Evolutionary conservation across 176 grass and related monocot species (phyloP).

Genomic region (Alopecurus myosuroides): DNA sequence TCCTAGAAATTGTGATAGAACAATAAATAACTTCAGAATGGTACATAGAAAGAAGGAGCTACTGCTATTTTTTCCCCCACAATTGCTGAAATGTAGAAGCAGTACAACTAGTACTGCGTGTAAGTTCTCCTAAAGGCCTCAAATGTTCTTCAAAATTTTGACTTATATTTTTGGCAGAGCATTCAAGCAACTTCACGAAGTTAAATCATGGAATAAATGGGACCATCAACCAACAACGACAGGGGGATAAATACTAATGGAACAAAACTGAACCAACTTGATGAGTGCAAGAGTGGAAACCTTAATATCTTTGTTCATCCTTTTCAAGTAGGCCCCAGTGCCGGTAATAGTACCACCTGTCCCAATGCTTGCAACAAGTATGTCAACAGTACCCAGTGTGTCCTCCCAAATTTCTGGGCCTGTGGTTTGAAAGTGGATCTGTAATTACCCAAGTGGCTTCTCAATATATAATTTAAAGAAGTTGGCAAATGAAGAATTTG

Average conservation of each 20-base stretch:
- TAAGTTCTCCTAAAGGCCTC: background rate
- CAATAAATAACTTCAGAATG: background rate
- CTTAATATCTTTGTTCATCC: constrained; percentile 86
- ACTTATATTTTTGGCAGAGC: background rate
- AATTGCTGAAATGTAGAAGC: background rate
- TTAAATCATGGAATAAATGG: background rate
- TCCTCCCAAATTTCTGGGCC: constrained; percentile 99
- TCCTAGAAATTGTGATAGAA: background rate
- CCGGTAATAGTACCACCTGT: constrained; percentile 89
- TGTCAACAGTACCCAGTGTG: constrained; percentile 84
- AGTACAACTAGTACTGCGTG: background rate
- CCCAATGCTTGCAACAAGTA: constrained; percentile 94
- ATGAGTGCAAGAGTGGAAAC: constrained; percentile 31
- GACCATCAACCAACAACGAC: background rate
- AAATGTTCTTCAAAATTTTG: background rate
- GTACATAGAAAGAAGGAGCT: no score
- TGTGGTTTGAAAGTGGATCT: constrained; percentile 99
- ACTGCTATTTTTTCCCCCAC: background rate
- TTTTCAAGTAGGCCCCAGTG: constrained; percentile 82
- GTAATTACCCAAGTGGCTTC: constrained; percentile 71
- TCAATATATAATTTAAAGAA: constrained; percentile 44
- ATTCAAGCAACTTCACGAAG: background rate
- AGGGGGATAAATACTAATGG: background rate
- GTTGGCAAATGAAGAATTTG: constrained; percentile 26
- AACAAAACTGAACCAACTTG: background rate